Conservation (phyloP, 805 yeast species). For the Ogataea chonburiensis region DNA sequence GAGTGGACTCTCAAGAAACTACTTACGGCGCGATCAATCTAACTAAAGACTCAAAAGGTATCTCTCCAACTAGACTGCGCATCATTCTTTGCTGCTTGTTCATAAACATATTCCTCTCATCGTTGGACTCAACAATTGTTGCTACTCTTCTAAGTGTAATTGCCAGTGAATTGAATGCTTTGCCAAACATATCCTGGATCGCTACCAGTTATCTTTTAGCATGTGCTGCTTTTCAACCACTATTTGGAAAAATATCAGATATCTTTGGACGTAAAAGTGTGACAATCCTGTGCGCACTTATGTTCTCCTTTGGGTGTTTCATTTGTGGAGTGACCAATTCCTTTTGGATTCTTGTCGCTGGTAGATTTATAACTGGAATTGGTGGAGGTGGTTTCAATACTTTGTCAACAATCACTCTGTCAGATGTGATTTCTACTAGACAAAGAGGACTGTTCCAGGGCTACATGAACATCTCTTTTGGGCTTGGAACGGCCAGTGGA, state of each 20-base stretch:
- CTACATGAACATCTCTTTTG: conserved; percentile 70
- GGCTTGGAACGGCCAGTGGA: conserved; percentile 73
- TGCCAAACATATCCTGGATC: conserved; percentile 43
- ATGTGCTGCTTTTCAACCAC: conserved; percentile 51
- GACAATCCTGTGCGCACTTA: conserved; percentile 32
- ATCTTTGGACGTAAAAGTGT: conserved; percentile 50
- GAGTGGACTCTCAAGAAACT: neutral
- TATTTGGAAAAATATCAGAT: conserved; percentile 54
- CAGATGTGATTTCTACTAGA: conserved; percentile 74
- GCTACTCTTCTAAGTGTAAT: conserved; percentile 50
- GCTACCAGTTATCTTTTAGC: conserved; percentile 43
- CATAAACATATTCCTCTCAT: conserved; percentile 40
- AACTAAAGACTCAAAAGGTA: neutral
- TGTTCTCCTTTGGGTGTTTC: conserved; percentile 40
- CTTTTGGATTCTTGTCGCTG: conserved; percentile 46
- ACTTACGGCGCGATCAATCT: conserved; percentile 4
- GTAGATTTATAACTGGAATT: conserved; percentile 74
- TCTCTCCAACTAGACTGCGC: conserved; percentile 8
- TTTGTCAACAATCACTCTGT: conserved; percentile 68
- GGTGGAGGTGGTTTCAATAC: conserved; percentile 58
- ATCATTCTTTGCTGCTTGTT: conserved; percentile 20
- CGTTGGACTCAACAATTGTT: conserved; percentile 55
- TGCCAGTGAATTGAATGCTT: conserved; percentile 49
- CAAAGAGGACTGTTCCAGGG: conserved; percentile 85
- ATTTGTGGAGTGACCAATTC: conserved; percentile 43